A percentile compares a stretch with the other conserved stretches of the same genome.
Conservation (phyloP, 352 stramenopile genomes). For the Albugo candida region DNA sequence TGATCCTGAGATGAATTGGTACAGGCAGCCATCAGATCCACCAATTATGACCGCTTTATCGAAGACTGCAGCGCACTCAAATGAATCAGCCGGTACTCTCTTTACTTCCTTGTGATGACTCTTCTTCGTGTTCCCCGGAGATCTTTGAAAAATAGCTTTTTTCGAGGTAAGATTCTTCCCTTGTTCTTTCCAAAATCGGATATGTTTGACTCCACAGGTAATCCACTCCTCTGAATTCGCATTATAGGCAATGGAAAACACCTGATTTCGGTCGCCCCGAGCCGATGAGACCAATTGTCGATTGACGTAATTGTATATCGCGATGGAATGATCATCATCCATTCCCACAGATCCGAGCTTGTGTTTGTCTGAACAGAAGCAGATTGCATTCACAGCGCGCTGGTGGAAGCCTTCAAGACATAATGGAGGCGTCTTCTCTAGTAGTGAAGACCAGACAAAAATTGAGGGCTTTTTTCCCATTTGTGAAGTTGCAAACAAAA, state of each 20-base stretch:
- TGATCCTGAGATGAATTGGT: conserved; percentile 36
- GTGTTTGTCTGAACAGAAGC: conserved; percentile 45
- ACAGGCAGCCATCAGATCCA: conserved; percentile 46
- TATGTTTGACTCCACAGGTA: conserved; percentile 45
- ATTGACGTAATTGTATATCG: conserved; percentile 61
- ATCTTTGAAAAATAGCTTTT: conserved; percentile 6
- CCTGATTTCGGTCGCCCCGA: conserved; percentile 41
- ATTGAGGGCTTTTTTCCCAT: conserved; percentile 70
- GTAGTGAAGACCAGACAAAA: conserved; percentile 44
- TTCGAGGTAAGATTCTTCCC: conserved; percentile 9
- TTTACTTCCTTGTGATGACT: too few relatives aligned
- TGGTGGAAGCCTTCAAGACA: conserved; percentile 66
- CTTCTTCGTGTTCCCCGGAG: not conserved
- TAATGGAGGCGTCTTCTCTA: conserved; percentile 10
- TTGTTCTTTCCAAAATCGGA: conserved; percentile 62
- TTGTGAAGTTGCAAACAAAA: conserved; percentile 71
- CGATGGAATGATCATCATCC: conserved; percentile 71
- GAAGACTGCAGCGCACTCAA: not conserved
- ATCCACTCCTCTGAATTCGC: conserved; percentile 31
- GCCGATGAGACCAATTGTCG: conserved; percentile 21
- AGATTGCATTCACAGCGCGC: conserved; percentile 39
- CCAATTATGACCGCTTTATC: conserved; percentile 2
- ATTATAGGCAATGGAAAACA: conserved; percentile 29
- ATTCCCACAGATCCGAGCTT: conserved; percentile 52
- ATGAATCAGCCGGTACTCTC: not conserved